Evolutionary conservation across 139 green algal genomes (phyloP), one percentile per base, ranked within the genome.

Genomic region (Auxenochlorella pyrenoidosa): DNA sequence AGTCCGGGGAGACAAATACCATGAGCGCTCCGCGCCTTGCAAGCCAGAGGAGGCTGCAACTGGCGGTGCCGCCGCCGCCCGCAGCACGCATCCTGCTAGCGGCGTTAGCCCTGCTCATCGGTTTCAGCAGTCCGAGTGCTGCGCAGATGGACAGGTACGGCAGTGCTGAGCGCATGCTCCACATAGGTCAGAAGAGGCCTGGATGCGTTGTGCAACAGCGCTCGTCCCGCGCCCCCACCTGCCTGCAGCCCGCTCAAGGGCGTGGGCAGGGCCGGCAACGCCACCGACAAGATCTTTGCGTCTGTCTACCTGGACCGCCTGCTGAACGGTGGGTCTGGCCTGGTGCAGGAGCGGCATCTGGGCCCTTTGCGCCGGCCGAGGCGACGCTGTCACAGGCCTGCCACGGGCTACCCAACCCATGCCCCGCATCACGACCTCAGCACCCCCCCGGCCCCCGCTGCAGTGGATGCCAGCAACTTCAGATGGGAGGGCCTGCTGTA

Each of bases 281-380:
- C 36, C 47, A 87, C 82, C 0, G 58, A 26, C 16, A 15, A 75
- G 34, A 28, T 87, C 4, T 87, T 38, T 54, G 72, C 82, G 18
- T 83, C 72, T 0, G 51, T 47, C 36, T 87, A 87, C 54, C 51
- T 87, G 36, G 83, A 87, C 54, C 71, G 83, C 36, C 73, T 87
- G 54, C 51, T 87, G 34, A 15, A 47, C 13, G 82, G 80, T 86
- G 30, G 34, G 70, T 58, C 43, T 58, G 41, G 24, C 13, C 24
- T 10, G n/a, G n/a, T n/a, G n/a, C n/a, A n/a, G n/a, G n/a, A n/a
- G n/a, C n/a, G n/a, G n/a, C n/a, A n/a, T n/a, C n/a, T n/a, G n/a
- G n/a, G n/a, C n/a, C n/a, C n/a, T n/a, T n/a, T n/a, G n/a, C n/a
- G n/a, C n/a, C n/a, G n/a, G n/a, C n/a, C n/a, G n/a, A n/a, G n/a